Base-by-base conservation (phyloP, 2,329 filamentous ascomycete species). In the Penicillium sp. region DNA sequence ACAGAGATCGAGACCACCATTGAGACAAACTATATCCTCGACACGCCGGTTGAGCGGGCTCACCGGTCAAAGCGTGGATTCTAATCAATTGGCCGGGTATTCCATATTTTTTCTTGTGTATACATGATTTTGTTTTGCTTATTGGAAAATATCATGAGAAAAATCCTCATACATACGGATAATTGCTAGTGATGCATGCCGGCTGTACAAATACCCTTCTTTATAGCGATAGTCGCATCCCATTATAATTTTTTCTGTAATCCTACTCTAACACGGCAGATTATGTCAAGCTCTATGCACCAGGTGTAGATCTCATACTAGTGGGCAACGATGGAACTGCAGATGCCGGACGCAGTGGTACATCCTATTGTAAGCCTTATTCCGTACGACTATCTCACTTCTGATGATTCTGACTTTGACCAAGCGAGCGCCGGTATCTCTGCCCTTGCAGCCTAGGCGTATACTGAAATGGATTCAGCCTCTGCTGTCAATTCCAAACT, bases 1-100 rank as follows among this genome's bases (percentile, higher is more conserved):
- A 70, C 67, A 7, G 59, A 68, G 52, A 69, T 70, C 24, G 60
- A 68, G 40, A 68, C 65, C n/a, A 68, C 62, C 8, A 55, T 68
- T 2, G 65, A 68, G 48, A 46, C 60, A 13, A 58, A 54, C 42
- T 37, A 47, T 36, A 44, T 46, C 9, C 51, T 23, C 29, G 30
- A 30, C 6, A 30, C 46, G n/a, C 52, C 56, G 10, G 18, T 45
- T 37, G 57, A 60, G 44, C 54, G 32, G 43, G 37, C 43, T 59
- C 45, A 24, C 49, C 46, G 39, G 24, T 49, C 41, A 17, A 50
- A 43, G n/a, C n/a, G 46, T 26, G 24, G 30, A 17, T 43, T 37
- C 13, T 46, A 41, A 32, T 46, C 42, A 18, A 17, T 17, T 17
- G n/a, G 32, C 17, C n/a, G 32, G 32, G 26, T 6, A n/a, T n/a